A percentile compares a stretch with the other conserved stretches of the same genome.
Evolutionary conservation across 345 rosid species (phyloP).

Genomic region (Populus simonii): DNA sequence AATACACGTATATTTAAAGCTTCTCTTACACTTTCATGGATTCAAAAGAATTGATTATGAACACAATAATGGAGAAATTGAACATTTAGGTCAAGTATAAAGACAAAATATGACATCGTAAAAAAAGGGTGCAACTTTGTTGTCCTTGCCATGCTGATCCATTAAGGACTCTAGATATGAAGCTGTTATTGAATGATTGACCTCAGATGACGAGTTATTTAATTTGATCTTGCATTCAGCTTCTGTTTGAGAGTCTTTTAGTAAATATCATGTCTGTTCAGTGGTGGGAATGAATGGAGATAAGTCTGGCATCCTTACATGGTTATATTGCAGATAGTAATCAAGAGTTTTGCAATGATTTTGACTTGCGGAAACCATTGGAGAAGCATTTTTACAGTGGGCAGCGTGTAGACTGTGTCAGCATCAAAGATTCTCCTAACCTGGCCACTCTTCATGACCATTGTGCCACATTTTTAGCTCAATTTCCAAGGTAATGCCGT

Average conservation of each 20-base stretch:
- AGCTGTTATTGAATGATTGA: background rate
- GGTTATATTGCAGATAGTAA: constrained; percentile 50
- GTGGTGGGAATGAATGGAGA: background rate
- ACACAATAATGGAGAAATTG: background rate
- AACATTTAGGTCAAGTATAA: background rate
- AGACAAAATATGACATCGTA: background rate
- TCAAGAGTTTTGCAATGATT: constrained; percentile 68
- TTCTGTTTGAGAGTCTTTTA: background rate
- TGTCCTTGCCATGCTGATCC: background rate
- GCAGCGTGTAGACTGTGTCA: constrained; percentile 63
- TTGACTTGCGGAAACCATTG: constrained; percentile 91
- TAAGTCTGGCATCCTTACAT: background rate
- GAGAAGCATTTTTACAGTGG: constrained; percentile 65
- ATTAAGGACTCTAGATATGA: background rate
- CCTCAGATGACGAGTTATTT: background rate
- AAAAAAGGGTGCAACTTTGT: background rate
- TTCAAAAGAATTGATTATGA: too few relatives aligned
- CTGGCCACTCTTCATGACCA: constrained; percentile 50
- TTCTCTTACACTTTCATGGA: background rate
- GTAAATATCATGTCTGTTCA: background rate
- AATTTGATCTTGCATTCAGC: background rate
- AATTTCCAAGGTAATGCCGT: constrained; percentile 50
- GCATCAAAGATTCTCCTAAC: constrained; percentile 56
- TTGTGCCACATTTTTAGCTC: constrained; percentile 61
- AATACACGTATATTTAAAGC: background rate